A percentile compares a stretch with the other conserved stretches of the same genome.
phyloP scores from a whole-genome alignment of 176 grass and related monocot species.

The Eragrostis nindensis region DNA sequence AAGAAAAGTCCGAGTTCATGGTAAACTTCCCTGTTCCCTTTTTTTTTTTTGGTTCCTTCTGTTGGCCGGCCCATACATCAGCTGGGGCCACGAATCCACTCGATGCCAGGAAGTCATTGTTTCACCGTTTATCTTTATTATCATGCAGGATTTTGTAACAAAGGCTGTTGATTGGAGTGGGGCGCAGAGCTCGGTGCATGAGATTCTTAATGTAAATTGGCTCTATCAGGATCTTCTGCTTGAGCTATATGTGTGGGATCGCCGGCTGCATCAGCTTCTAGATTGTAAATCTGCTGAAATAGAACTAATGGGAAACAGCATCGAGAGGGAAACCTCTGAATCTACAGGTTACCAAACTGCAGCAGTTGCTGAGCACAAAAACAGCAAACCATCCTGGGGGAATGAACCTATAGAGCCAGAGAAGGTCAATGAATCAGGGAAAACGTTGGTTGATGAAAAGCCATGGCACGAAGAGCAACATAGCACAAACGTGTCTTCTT shows the following conservation, averaged over 20 bases:
- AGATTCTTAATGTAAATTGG: conserved; percentile 67
- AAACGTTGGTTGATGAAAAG: conserved; percentile 29
- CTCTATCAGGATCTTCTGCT: conserved; percentile 76
- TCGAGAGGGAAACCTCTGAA: conserved; percentile 34
- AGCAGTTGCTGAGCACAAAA: neutral
- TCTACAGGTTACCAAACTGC: conserved; percentile 29
- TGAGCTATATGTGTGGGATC: conserved; percentile 64
- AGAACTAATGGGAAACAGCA: conserved; percentile 23
- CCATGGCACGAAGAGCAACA: conserved; percentile 13
- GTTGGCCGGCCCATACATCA: neutral
- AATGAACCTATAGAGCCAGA: conserved; percentile 19
- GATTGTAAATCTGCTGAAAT: conserved; percentile 31
- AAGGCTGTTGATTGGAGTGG: conserved; percentile 43
- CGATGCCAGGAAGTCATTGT: neutral
- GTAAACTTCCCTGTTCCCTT: conserved; percentile 35
- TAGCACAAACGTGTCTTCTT: conserved; percentile 1
- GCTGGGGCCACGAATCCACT: neutral
- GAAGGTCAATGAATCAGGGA: conserved; percentile 20
- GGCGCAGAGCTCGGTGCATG: conserved; percentile 29
- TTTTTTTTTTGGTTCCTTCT: neutral
- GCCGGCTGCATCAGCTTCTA: conserved; percentile 59
- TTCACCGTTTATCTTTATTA: conserved; percentile 9
- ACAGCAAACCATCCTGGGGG: conserved; percentile 5
- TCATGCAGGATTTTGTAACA: conserved; percentile 53
- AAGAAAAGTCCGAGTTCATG: conserved; percentile 76